phyloP scores from a whole-genome alignment of 2,329 filamentous ascomycete genomes.

The Fusarium avenaceum region DNA sequence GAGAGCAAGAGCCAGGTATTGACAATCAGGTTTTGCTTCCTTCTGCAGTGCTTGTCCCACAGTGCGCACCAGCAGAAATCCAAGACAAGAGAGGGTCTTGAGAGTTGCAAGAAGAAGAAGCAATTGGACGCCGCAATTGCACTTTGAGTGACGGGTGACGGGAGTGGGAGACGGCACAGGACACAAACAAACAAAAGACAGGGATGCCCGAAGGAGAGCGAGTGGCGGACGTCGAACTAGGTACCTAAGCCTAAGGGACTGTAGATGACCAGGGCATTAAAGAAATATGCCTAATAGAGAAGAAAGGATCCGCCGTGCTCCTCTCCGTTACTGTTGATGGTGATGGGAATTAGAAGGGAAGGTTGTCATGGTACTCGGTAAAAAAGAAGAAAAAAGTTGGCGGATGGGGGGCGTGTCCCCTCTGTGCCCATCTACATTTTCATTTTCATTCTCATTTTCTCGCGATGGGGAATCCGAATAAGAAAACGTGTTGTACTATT shows the following conservation, averaged over 20 bases:
- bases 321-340: neutral
- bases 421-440: too few species aligned
- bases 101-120: slow-evolving; percentile 15
- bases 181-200: slow-evolving; percentile 14
- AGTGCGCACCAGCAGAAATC: slow-evolving; percentile 10
- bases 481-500: slow-evolving; percentile 50
- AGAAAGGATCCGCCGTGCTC: slow-evolving; percentile 7
- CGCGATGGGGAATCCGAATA: slow-evolving; percentile 42
- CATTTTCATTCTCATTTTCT: slow-evolving; percentile 4
- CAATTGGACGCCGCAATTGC: slow-evolving; percentile 27
- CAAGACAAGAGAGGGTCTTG: slow-evolving; percentile 18
- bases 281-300: slow-evolving; percentile 18
- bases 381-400: slow-evolving; percentile 9
- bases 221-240: slow-evolving; percentile 28
- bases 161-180: slow-evolving; percentile 4
- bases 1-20: slow-evolving; percentile 4
- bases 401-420: slow-evolving; percentile 16
- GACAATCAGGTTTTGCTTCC: slow-evolving; percentile 28
- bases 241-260: too few species aligned
- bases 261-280: slow-evolving; percentile 10
- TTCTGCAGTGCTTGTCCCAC: slow-evolving; percentile 20
- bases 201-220: neutral
- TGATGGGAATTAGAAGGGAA: neutral
- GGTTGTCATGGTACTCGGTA: neutral
- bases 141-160: slow-evolving; percentile 10